Evolutionary conservation across 371 early-diverging fungal genomes (phyloP).

Genomic region (Mucor saturninus): DNA sequence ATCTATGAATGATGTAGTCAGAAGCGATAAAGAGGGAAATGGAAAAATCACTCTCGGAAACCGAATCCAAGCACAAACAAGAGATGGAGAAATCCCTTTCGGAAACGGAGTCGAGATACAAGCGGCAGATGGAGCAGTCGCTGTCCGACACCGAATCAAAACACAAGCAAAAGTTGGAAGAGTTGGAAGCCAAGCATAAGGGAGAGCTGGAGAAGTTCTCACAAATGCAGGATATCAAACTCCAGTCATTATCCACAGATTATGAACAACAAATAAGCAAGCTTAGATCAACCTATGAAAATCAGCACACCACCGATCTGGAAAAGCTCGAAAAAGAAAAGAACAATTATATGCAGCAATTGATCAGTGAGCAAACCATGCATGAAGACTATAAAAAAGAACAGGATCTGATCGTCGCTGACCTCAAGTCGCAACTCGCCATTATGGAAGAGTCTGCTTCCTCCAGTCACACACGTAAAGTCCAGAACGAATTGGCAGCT

Average conservation of each 20-base stretch:
- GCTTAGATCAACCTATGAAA: slow-evolving; percentile 10
- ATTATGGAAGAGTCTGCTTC: slow-evolving; percentile 29
- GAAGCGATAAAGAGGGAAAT: too few relatives aligned
- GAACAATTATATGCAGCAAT: slow-evolving; percentile 1
- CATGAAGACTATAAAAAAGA: slow-evolving; percentile 11
- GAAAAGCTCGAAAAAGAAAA: slow-evolving; percentile 15
- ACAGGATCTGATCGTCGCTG: background rate
- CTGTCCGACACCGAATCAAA: background rate
- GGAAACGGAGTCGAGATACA: background rate
- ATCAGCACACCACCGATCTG: slow-evolving; percentile 16
- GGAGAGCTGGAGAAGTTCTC: background rate
- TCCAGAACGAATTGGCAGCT: slow-evolving; percentile 35
- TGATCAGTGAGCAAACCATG: slow-evolving; percentile 11
- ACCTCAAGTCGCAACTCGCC: slow-evolving; percentile 17
- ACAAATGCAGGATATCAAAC: slow-evolving; percentile 3
- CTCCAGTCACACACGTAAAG: slow-evolving; percentile 33
- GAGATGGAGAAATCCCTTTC: background rate
- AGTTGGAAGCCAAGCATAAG: slow-evolving; percentile 5
- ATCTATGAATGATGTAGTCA: too few relatives aligned
- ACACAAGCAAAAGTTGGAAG: background rate
- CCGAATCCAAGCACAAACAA: background rate
- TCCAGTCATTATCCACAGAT: background rate
- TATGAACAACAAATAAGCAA: slow-evolving; percentile 12
- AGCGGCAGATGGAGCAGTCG: background rate
- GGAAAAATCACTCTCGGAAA: too few relatives aligned